Evolutionary conservation across 1,284 basidiomycete species (phyloP), one percentile per base, ranked within the genome.

Genomic region (Waitea zeae): DNA sequence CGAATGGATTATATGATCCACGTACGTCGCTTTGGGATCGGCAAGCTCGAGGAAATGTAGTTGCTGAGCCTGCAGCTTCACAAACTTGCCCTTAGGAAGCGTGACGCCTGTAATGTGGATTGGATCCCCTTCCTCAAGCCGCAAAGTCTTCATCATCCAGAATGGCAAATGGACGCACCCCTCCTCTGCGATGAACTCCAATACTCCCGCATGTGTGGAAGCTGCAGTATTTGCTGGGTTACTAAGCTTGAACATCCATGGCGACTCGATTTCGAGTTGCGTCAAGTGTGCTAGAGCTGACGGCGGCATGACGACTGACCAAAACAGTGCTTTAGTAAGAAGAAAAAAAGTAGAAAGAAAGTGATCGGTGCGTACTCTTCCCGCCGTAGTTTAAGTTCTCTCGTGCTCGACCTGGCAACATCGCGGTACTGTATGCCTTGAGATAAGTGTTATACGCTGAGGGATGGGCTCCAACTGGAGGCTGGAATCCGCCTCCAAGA

Each of bases 61-160:
- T 3, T 81, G 79, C 51, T 99, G 95, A 3, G 95, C 86, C 58
- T 99, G 95, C 28, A 99, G 63, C 57, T 99, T 99, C 50, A 97
- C 87, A 42, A 93, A 67, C 58, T 90, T 89, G 42, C 95, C 95
- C 58, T 98, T 97, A 0, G 78, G 78, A 11, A 97, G 64, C 39
- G 81, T 76, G 0, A 81, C 67, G 1, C 92, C 92, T 1, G 81
- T 90, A 30, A 98, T 76, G 24, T 90, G 77, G 41, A 99, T 84
- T 3, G 88, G 78, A 57, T 98, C 93, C 11, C 95, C 95, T 54
- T 99, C 95, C 34, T 80, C 79, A 18, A 99, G 59, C 17, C 82
- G 71, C 6, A 99, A 62, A 5, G 87, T 87, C 56, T 84, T 87
- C 95, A 99, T 99, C 89, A 98, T 96, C 95, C 95, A 99, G 42